Conservation (phyloP, 2,329 filamentous ascomycete genomes). For the Cercospora sp. region DNA sequence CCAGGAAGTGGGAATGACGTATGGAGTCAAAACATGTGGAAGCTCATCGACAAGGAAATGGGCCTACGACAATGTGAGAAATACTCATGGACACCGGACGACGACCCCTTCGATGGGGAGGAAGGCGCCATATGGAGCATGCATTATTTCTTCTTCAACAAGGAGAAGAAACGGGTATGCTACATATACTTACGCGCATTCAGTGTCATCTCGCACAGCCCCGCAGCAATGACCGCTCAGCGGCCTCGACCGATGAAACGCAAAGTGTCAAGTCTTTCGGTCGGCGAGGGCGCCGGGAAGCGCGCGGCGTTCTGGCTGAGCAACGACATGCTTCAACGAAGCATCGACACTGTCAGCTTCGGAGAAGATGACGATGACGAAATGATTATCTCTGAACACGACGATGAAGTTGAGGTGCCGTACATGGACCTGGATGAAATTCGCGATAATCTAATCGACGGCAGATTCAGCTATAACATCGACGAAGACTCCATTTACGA, state of each 20-base stretch:
- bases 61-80: slow-evolving; percentile 81
- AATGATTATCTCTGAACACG: slow-evolving; percentile 30
- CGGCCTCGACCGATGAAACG: slow-evolving; percentile 38
- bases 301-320: slow-evolving; percentile 88
- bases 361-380: slow-evolving; percentile 40
- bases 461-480: slow-evolving; percentile 29
- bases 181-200: slow-evolving; percentile 93
- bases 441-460: slow-evolving; percentile 37
- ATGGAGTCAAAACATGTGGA: slow-evolving; percentile 92
- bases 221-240: slow-evolving; percentile 48
- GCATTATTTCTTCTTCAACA: slow-evolving; percentile 98
- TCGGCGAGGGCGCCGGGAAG: slow-evolving; percentile 66
- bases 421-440: slow-evolving; percentile 41
- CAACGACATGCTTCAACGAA: slow-evolving; percentile 50
- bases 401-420: slow-evolving; percentile 39
- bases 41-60: slow-evolving; percentile 92
- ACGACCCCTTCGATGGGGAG: slow-evolving; percentile 87
- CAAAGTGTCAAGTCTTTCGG: slow-evolving; percentile 35
- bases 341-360: slow-evolving; percentile 30
- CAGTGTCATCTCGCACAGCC: slow-evolving; percentile 69
- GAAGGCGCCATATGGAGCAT: slow-evolving; percentile 92
- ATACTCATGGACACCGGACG: slow-evolving; percentile 85
- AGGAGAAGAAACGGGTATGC: slow-evolving; percentile 83
- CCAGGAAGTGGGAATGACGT: slow-evolving; percentile 39
- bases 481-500: slow-evolving; percentile 28